Evolutionary conservation across 768 basidiomycete species (phyloP).

Genomic region (Mycena belliarum): DNA sequence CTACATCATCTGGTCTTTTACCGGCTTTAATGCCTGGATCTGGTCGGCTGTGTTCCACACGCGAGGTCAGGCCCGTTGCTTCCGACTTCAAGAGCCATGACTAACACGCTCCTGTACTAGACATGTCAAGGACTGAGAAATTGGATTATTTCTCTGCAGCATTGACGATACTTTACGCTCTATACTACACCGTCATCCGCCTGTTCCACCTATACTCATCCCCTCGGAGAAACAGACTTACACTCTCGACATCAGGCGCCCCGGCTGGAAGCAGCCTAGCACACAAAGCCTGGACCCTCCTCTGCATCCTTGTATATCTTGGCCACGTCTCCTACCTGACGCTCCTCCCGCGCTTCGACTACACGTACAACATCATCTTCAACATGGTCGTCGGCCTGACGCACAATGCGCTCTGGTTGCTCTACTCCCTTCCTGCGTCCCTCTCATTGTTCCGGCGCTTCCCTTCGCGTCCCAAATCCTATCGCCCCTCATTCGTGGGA

Average conservation of each 20-base stretch:
- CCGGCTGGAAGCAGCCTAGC: conserved; percentile 19
- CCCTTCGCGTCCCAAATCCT: conserved; percentile 51
- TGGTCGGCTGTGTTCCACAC: conserved; percentile 94
- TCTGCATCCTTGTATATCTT: conserved; percentile 59
- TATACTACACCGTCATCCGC: conserved; percentile 79
- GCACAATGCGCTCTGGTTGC: conserved; percentile 83
- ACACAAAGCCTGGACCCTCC: conserved; percentile 44
- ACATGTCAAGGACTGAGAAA: conserved; percentile 81
- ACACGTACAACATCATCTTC: conserved; percentile 90
- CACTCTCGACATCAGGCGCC: conserved; percentile 24
- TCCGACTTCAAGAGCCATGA: conserved; percentile 1
- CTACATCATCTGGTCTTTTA: conserved; percentile 64
- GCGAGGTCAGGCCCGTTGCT: conserved; percentile 60
- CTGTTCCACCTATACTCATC: conserved; percentile 72
- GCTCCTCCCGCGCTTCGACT: conserved; percentile 80
- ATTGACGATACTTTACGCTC: conserved; percentile 74
- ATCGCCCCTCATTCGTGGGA: conserved; percentile 56
- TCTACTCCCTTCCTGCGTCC: conserved; percentile 62
- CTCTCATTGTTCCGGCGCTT: conserved; percentile 54
- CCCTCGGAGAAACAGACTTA: conserved; percentile 30
- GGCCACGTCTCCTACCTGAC: conserved; percentile 80
- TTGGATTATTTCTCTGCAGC: conserved; percentile 96
- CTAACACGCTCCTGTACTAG: conserved; percentile 46
- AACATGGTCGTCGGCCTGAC: conserved; percentile 73
- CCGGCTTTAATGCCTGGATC: conserved; percentile 88